A percentile compares a stretch with the other conserved stretches of the same genome.
Evolutionary conservation across 768 basidiomycete genomes (phyloP).

Genomic region (Royoungia palumana): DNA sequence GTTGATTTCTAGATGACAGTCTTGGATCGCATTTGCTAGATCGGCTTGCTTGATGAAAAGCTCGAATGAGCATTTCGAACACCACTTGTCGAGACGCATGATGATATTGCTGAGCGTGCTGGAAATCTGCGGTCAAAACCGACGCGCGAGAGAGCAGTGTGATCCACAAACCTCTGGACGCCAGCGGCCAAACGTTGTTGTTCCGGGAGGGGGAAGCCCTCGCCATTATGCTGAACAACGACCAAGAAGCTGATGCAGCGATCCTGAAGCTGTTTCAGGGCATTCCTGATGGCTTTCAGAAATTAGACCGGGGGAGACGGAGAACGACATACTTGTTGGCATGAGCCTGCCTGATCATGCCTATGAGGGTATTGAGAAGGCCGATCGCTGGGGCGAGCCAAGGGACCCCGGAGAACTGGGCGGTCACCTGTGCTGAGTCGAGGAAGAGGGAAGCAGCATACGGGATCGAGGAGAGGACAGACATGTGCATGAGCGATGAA

Average conservation of each 20-base stretch:
- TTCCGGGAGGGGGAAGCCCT: conserved; percentile 25
- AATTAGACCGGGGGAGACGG: neutral
- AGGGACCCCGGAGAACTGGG: conserved; percentile 48
- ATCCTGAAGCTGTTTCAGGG: conserved; percentile 43
- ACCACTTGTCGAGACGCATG: conserved; percentile 44
- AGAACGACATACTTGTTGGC: conserved; percentile 42
- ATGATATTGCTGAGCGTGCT: conserved; percentile 37
- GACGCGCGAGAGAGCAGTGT: neutral
- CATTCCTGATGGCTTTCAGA: conserved; percentile 31
- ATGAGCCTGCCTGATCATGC: conserved; percentile 45
- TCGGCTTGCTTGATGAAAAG: conserved; percentile 46
- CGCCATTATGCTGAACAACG: conserved; percentile 35
- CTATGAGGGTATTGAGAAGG: conserved; percentile 40
- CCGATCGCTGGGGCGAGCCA: conserved; percentile 43
- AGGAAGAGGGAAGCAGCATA: conserved; percentile 13
- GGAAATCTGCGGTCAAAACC: conserved; percentile 6
- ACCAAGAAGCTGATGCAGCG: conserved; percentile 44
- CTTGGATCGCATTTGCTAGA: conserved; percentile 42
- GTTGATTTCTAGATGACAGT: conserved; percentile 43
- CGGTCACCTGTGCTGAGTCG: conserved; percentile 40
- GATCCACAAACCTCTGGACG: conserved; percentile 29
- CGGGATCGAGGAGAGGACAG: conserved; percentile 9
- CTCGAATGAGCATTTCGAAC: conserved; percentile 35
- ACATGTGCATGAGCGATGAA: conserved; percentile 9
- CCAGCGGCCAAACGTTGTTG: conserved; percentile 33